Evolutionary conservation across 176 grass and related monocot species (phyloP).

Genomic region (Oryza brachyantha): DNA sequence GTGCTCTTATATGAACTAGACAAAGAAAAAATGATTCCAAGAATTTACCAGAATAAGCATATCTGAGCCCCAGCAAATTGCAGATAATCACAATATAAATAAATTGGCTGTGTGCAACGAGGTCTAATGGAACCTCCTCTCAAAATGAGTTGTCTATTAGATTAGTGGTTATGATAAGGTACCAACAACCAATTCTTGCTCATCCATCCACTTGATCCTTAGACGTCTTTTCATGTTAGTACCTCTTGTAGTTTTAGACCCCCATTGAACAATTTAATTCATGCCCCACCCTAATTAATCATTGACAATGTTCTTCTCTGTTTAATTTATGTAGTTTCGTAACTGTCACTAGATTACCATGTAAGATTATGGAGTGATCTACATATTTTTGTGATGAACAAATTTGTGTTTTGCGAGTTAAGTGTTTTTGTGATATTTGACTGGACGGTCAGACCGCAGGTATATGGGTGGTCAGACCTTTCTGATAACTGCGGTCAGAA

Average conservation of each 20-base stretch:
- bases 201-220: background rate
- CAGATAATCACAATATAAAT: background rate
- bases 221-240: background rate
- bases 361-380: no score
- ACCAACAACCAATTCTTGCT: background rate
- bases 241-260: background rate
- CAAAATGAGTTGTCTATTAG: background rate
- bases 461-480: no score
- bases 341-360: background rate
- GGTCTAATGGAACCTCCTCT: background rate
- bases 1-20: background rate
- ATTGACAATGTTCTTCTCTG: no score
- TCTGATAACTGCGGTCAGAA: no score
- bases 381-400: no score
- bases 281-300: background rate
- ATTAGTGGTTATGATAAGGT: background rate
- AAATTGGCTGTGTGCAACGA: background rate
- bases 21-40: background rate
- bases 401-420: no score
- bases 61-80: background rate
- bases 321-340: no score
- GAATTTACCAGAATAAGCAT: background rate
- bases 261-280: background rate
- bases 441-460: no score
- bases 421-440: no score